phyloP scores from a whole-genome alignment of 139 green algal genomes.

The Tetratostichococcus sp. region DNA sequence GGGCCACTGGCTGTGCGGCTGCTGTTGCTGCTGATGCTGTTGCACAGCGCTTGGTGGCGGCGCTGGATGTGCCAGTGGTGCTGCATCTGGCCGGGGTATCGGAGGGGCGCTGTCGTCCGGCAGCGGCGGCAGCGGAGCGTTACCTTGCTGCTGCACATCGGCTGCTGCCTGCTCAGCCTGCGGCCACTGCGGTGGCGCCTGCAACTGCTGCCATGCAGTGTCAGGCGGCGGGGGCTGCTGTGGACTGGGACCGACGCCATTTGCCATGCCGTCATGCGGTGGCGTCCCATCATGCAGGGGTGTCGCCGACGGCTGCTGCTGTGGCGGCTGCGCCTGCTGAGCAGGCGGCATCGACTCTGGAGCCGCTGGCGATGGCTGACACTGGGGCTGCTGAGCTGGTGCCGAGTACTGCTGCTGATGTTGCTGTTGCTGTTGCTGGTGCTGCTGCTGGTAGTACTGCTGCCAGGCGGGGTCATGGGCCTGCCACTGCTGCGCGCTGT shows the following conservation, averaged over 20 bases:
- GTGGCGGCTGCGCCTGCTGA: too few relatives aligned
- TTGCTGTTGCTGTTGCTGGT: neutral
- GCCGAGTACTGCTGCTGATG: neutral
- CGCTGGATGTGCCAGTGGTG: neutral
- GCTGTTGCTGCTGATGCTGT: constrained; percentile 3
- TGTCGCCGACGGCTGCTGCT: neutral
- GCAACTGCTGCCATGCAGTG: neutral
- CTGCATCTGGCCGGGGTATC: neutral
- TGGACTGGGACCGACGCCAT: neutral
- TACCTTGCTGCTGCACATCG: too few relatives aligned
- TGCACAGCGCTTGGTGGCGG: neutral
- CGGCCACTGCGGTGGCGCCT: neutral
- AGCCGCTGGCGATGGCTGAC: too few relatives aligned
- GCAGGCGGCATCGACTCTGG: too few relatives aligned
- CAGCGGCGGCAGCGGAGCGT: neutral
- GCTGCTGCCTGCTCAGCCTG: neutral
- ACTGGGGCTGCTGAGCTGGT: too few relatives aligned
- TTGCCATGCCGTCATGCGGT: too few relatives aligned
- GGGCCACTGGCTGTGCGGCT: neutral
- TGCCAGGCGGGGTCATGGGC: neutral
- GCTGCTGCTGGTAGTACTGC: neutral
- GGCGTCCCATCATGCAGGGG: too few relatives aligned
- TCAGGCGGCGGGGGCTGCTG: neutral
- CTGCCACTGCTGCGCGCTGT: neutral
- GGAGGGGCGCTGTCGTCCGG: neutral